Percentiles rank a stretch among this genome's conserved stretches.
Conservation (phyloP, 257 asterid genomes). For the Rhazya stricta region DNA sequence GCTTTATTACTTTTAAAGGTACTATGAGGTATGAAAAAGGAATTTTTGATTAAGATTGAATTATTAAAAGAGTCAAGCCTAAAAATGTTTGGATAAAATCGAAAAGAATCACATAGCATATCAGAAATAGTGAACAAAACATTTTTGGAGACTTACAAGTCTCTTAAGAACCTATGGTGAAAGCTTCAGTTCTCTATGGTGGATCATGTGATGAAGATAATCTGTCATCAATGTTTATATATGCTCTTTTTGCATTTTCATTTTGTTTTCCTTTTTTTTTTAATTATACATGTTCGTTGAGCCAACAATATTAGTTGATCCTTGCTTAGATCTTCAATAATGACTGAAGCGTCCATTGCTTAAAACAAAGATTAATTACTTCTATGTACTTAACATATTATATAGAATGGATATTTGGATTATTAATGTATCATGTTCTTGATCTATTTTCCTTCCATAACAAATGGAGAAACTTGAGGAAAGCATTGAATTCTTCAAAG, state of each 20-base stretch:
- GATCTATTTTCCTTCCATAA: constrained; percentile 1
- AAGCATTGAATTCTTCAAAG: constrained; percentile 57
- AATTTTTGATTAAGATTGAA: constrained; percentile 40
- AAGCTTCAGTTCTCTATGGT: constrained; percentile 49
- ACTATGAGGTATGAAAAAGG: no score
- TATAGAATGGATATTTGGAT: no score
- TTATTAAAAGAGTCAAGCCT: constrained; percentile 32
- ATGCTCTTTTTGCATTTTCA: no score
- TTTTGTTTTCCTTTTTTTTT: no score
- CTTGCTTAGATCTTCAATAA: constrained; percentile 60
- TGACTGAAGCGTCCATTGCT: constrained; percentile 42
- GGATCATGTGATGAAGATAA: constrained; percentile 55
- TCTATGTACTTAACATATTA: no score
- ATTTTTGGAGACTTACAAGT: constrained; percentile 44
- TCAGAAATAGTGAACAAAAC: constrained; percentile 54
- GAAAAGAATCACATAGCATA: constrained; percentile 35
- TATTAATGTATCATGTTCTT: no score
- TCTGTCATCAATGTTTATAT: constrained; percentile 37
- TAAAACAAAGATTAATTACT: no score
- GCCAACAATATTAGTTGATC: constrained; percentile 71
- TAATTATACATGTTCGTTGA: constrained; percentile 51
- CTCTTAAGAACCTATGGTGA: constrained; percentile 54
- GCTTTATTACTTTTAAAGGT: no score
- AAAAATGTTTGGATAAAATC: constrained; percentile 56
- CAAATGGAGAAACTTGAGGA: constrained; percentile 74